phyloP scores from a whole-genome alignment of 225 moss, liverwort and hornwort species.

The Pseudisothecium myosuroides region DNA sequence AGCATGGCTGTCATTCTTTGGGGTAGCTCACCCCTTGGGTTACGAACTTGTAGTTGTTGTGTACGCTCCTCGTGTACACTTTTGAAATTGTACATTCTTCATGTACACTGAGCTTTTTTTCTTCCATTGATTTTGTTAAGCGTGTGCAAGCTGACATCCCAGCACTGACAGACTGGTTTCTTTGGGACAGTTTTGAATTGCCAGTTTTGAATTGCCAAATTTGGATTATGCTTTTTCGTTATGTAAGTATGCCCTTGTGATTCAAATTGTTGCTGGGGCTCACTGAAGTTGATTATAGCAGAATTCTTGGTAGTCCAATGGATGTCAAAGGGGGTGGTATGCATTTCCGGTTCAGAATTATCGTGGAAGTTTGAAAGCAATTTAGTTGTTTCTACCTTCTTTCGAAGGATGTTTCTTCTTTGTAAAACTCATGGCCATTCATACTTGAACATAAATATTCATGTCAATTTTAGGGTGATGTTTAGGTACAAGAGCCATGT shows the following conservation, averaged over 20 bases:
- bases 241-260: background rate
- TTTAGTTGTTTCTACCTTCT: background rate
- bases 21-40: background rate
- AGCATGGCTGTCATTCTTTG: background rate
- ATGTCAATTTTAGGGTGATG: background rate
- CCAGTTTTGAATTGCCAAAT: background rate
- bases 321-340: background rate
- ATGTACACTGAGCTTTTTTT: background rate
- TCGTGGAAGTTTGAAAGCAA: background rate
- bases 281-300: background rate
- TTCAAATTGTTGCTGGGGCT: background rate
- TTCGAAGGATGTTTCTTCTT: background rate
- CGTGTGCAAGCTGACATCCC: background rate
- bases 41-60: background rate
- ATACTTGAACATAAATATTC: background rate
- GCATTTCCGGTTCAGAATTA: background rate
- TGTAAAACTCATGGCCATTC: no score
- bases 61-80: background rate
- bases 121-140: background rate
- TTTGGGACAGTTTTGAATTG: background rate
- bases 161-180: background rate
- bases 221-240: background rate
- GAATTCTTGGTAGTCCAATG: background rate
- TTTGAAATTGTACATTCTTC: slow-evolving; percentile 11
- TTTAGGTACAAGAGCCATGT: background rate